These are phyloP conservation scores for Podospora pseudocomata DNA, from an alignment of 495 filamentous ascomycete genomes.

Conservation along the genomic window DNA sequence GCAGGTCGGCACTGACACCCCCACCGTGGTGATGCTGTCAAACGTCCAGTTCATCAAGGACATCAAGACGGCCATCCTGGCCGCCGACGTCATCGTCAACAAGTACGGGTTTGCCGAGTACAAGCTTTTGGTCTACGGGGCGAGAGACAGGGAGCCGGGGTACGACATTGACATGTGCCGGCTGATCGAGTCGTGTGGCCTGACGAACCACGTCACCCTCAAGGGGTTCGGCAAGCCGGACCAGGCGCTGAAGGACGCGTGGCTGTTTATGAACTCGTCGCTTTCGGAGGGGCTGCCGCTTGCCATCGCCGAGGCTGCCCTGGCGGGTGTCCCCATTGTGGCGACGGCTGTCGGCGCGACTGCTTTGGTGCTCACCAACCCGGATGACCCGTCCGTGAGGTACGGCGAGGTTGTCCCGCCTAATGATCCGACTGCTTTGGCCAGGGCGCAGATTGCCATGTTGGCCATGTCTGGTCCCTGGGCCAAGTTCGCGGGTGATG, in stretches of 20 bases:
- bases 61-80: constrained; percentile 61
- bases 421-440: constrained; percentile 57
- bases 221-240: constrained; percentile 56
- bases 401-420: constrained; percentile 62
- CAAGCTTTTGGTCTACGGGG: constrained; percentile 59
- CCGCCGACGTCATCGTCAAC: constrained; percentile 64
- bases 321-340: constrained; percentile 62
- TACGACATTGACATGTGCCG: constrained; percentile 62
- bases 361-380: constrained; percentile 58
- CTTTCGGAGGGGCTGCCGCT: constrained; percentile 63
- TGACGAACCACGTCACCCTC: constrained; percentile 51
- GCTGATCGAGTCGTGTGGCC: constrained; percentile 57
- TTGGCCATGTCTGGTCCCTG: constrained; percentile 60
- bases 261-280: constrained; percentile 67
- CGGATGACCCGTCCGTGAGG: constrained; percentile 49
- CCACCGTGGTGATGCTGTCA: constrained; percentile 64
- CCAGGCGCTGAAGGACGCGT: constrained; percentile 57
- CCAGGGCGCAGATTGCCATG: constrained; percentile 60
- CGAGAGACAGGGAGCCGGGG: constrained; percentile 57
- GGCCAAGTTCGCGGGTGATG: constrained; percentile 27
- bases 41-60: constrained; percentile 68
- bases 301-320: constrained; percentile 61
- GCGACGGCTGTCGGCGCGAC: constrained; percentile 65
- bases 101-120: constrained; percentile 61
- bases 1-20: constrained; percentile 52